phyloP scores from a whole-genome alignment of 1,139 yeast species.

The Hyphopichia buzzinii region DNA sequence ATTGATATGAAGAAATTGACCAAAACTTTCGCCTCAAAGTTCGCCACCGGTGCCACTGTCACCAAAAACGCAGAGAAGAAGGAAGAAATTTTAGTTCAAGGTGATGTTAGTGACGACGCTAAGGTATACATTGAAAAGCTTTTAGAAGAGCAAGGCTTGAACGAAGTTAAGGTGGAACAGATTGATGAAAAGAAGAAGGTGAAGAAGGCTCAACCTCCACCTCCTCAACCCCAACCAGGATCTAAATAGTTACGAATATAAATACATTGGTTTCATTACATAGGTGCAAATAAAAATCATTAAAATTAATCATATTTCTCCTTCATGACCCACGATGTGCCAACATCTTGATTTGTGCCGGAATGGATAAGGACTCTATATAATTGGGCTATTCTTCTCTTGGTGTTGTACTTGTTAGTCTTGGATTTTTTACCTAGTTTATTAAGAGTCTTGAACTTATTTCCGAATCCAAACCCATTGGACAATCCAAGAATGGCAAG shows the following conservation, averaged over 20 bases:
- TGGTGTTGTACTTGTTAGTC: conserved; percentile 18
- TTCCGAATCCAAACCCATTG: conserved; percentile 21
- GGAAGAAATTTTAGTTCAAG: conserved; percentile 90
- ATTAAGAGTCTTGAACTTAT: conserved; percentile 10
- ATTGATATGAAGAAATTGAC: conserved; percentile 89
- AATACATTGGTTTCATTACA: too few species aligned
- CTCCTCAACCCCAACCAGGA: conserved; percentile 4
- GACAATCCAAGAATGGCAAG: conserved; percentile 22
- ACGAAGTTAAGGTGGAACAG: conserved; percentile 84
- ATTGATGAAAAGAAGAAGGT: conserved; percentile 73
- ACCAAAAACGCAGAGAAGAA: conserved; percentile 88
- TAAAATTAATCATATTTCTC: conserved; percentile 10
- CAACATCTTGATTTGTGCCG: conserved; percentile 14
- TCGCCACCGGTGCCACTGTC: conserved; percentile 97
- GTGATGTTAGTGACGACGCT: conserved; percentile 93
- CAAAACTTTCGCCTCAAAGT: conserved; percentile 88
- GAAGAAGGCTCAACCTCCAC: conserved; percentile 43
- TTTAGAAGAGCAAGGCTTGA: conserved; percentile 77
- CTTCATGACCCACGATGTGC: conserved; percentile 19
- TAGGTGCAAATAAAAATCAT: neutral
- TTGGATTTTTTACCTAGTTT: conserved; percentile 13
- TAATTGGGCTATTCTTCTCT: conserved; percentile 22
- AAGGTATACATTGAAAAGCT: conserved; percentile 70
- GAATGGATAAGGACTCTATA: conserved; percentile 18
- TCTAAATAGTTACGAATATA: neutral